Evolutionary conservation across 2,329 filamentous ascomycete genomes (phyloP), one percentile per base, ranked within the genome.

Genomic region (Sordariomycetes sp.): DNA sequence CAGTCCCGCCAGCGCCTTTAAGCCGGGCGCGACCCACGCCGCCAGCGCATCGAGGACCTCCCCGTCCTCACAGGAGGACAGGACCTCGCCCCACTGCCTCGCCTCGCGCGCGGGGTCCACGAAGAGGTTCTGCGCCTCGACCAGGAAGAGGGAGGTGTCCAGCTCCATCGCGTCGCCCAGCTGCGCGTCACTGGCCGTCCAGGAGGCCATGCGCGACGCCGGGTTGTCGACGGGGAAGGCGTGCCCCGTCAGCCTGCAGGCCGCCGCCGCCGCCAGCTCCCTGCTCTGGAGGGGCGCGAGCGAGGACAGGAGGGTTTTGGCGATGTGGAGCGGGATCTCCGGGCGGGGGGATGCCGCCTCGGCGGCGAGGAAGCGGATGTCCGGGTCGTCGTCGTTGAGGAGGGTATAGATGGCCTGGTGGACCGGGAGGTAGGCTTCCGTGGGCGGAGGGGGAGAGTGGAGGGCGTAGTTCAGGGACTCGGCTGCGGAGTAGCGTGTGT

Each of bases 101-200:
- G 85, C 77, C 69, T 97, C 92, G 54, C 85, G 78, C 6, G 90
- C 82, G 64, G 91, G 86, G 68, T 97, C 93, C 55, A 93, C 76
- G 69, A 90, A 97, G n/a, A 97, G 78, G 68, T 99, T 99, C 68
- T 96, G 91, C 69, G 95, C 92, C 71, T 99, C 94, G 59, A 90
- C 80, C 0, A 82, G 86, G 68, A 99, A 99, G 0, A 99, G 80
- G 3, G 85, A 78, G 61, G 85, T 81, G 66, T 89, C 81, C 64
- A 79, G 75, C 58, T 73, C 70, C 65, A 83, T 68, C 3, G 80
- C 78, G 10, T 67, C 61, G 3, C 66, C 61, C 22, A 86, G 71
- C 59, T 78, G 74, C 1, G 20, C 22, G 12, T 51, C 37, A 16
- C 50, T 46, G 2, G 56, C 35, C 12, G 12, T 37, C 35, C 50